Conservation (phyloP, 345 rosid genomes). For the Murraya paniculata region DNA sequence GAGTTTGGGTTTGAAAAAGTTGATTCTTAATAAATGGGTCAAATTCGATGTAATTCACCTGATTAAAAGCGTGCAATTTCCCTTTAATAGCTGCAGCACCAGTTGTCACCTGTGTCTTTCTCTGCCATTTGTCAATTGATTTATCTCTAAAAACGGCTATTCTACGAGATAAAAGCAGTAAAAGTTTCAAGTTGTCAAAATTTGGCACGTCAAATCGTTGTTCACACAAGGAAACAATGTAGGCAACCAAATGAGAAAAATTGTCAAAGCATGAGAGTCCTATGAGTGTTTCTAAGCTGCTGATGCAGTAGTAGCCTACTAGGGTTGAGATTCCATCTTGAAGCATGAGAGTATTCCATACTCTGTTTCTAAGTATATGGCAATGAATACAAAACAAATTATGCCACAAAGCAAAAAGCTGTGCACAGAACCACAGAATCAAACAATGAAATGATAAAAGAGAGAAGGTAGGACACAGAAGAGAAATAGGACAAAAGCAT, state of each 20-base stretch:
- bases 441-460: background rate
- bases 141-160: constrained; percentile 73
- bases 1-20: no score
- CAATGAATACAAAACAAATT: background rate
- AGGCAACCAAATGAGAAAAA: background rate
- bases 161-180: constrained; percentile 41
- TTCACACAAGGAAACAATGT: background rate
- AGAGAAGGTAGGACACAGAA: background rate
- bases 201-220: background rate
- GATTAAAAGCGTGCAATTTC: constrained; percentile 91
- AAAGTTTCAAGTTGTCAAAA: background rate
- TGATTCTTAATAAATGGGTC: no score
- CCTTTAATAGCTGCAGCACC: constrained; percentile 89
- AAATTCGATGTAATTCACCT: constrained; percentile 36
- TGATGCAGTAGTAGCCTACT: background rate
- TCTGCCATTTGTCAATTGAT: constrained; percentile 93
- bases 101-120: constrained; percentile 82
- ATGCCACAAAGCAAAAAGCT: background rate
- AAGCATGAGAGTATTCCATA: background rate
- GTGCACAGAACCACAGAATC: background rate
- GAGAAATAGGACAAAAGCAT: background rate
- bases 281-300: background rate
- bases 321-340: background rate
- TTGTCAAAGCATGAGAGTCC: background rate
- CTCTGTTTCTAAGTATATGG: background rate